Evolutionary conservation across 768 basidiomycete genomes (phyloP).

Genomic region (Mycena haematopus): DNA sequence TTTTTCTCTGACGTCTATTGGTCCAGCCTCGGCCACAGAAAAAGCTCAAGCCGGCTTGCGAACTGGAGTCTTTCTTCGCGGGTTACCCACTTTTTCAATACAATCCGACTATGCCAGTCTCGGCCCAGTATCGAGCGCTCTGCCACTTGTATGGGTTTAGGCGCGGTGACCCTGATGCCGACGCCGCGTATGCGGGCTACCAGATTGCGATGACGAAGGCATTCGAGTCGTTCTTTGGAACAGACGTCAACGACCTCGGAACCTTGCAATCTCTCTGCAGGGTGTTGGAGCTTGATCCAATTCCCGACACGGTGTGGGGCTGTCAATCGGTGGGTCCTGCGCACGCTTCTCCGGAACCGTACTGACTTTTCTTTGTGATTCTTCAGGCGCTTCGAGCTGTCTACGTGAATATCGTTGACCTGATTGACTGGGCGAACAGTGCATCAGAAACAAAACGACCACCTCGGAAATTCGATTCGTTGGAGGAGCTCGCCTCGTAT

Average conservation of each 20-base stretch:
- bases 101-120: slow-evolving; percentile 27
- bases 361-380: background rate
- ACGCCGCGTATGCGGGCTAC: slow-evolving; percentile 31
- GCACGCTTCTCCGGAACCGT: background rate
- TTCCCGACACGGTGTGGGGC: slow-evolving; percentile 14
- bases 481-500: slow-evolving; percentile 1
- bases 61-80: slow-evolving; percentile 32
- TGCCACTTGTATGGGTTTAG: slow-evolving; percentile 21
- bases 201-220: slow-evolving; percentile 38
- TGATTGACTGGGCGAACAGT: background rate
- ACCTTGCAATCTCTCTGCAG: slow-evolving; percentile 39
- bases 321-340: background rate
- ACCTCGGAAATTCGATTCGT: background rate
- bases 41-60: background rate
- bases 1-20: background rate
- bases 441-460: background rate
- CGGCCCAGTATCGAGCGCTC: slow-evolving; percentile 37
- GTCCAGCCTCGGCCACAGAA: background rate
- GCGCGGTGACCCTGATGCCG: background rate
- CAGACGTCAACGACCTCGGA: slow-evolving; percentile 36
- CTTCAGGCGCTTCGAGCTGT: background rate
- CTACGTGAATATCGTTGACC: slow-evolving; percentile 16
- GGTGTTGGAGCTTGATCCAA: slow-evolving; percentile 36
- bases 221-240: slow-evolving; percentile 44
- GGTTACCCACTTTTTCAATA: slow-evolving; percentile 34